Percentiles rank a stretch among this genome's conserved stretches.
Evolutionary conservation across 2,329 filamentous ascomycete genomes (phyloP).

Genomic region (Xylariaceae sp.): DNA sequence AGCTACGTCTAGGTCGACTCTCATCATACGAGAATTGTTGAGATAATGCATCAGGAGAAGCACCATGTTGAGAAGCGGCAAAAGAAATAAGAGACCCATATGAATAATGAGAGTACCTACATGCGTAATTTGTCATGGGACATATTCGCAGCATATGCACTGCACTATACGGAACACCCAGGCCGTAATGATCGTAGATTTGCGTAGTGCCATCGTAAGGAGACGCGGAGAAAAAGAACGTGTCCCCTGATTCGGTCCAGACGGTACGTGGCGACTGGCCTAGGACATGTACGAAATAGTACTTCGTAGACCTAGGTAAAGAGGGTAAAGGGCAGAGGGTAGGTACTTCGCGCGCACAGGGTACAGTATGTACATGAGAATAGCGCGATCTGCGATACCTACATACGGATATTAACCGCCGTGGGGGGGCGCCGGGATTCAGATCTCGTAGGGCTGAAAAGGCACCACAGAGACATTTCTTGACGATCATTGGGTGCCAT

Average conservation of each 20-base stretch:
- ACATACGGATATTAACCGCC: conserved; percentile 9
- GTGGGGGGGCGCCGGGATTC: conserved; percentile 8
- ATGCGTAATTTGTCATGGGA: conserved; percentile 13
- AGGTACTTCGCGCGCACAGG: not conserved
- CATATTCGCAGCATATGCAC: not conserved
- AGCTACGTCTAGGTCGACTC: not conserved
- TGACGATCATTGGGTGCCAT: conserved; percentile 16
- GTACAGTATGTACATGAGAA: not conserved
- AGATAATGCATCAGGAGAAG: not conserved
- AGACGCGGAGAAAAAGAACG: not conserved
- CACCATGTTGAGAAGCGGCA: not conserved
- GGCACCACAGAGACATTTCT: conserved; percentile 10
- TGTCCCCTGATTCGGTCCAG: not conserved
- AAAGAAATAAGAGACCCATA: not conserved
- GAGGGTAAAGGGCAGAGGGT: not conserved
- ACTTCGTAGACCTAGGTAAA: not conserved
- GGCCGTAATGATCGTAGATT: not conserved
- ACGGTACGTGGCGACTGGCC: not conserved
- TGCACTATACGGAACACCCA: not conserved
- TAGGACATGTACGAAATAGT: not conserved
- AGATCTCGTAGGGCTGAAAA: conserved; percentile 24
- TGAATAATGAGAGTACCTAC: not conserved
- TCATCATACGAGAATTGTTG: not conserved
- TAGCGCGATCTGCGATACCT: conserved; percentile 16
- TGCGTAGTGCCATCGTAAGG: not conserved